Base-by-base conservation (phyloP, 163 green algal species). In the Chlorella variabilis region DNA sequence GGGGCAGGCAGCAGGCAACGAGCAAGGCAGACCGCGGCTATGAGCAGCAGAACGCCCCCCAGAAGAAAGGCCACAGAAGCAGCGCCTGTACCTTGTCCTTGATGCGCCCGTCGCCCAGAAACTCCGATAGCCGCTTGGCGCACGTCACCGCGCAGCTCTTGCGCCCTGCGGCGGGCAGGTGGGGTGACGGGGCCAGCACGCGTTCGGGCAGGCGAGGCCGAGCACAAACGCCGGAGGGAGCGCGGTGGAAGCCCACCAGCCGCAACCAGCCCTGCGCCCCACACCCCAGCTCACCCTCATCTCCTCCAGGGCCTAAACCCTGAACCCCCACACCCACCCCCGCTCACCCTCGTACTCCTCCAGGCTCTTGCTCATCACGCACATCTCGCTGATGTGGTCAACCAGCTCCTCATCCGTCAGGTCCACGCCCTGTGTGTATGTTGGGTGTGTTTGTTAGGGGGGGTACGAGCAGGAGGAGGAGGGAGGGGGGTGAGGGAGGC, bases 351-450 rank as follows among this genome's bases (percentile, higher is more conserved):
- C 95, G 71, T 99, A 99, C 82, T 98, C 97, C 48, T 96, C 94
- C 83, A 99, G 86, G 13, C 87, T 83, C 90, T 99, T 99, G 90
- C 89, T 97, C 96, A 99, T 99, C 31, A 94, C 97, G 83, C 84
- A 96, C 68, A 88, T 93, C 89, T 99, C 95, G 31, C 85, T 94
- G 87, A 99, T 98, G 86, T 97, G 94, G 51, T 94, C 91, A 29
- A 98, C 85, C 82, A 99, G 91, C 91, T 99, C 96, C 38, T 94
- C 88, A 76, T 98, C 94, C 15, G 81, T 88, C 49, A 96, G 71
- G 74, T 95, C 90, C 20, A 73, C 76, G 68, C 93, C 91, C 77
- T 89, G 83, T 54, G 45, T 23, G 45, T 23, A 15, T 11, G 45
- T 11, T 54, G 11, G 5, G 42, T 6, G 31, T 36, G 58, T 8